Evolutionary conservation across 306 rosid species (phyloP).

Genomic region (Quercus ilex): DNA sequence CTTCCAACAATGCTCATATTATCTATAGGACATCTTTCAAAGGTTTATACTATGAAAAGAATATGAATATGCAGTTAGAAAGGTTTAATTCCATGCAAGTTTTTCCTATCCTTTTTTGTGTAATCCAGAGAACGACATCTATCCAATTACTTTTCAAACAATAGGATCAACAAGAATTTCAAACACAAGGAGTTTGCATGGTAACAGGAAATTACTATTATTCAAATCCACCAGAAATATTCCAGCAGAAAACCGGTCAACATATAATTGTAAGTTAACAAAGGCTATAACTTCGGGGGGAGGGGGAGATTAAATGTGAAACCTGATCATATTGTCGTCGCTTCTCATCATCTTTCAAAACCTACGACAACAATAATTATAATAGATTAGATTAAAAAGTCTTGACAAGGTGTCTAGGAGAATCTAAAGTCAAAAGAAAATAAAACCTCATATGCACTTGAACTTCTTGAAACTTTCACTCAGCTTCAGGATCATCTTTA

Average conservation of each 20-base stretch:
- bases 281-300: not conserved
- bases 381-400: not conserved
- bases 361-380: slow-evolving; percentile 37
- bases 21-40: not conserved
- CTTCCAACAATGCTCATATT: not conserved
- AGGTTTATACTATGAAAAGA: not conserved
- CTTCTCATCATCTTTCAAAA: slow-evolving; percentile 79
- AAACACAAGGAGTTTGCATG: not conserved
- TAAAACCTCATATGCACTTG: slow-evolving; percentile 83
- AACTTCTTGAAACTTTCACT: slow-evolving; percentile 95
- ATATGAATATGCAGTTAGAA: not conserved
- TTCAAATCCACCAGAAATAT: not conserved
- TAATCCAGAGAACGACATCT: not conserved
- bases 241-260: not conserved
- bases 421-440: not conserved
- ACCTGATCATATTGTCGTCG: slow-evolving; percentile 84
- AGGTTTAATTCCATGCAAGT: not conserved
- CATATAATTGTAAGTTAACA: not conserved
- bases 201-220: not conserved
- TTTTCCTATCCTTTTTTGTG: not conserved
- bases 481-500: slow-evolving; percentile 86
- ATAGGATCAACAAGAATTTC: not conserved
- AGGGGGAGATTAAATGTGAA: not conserved
- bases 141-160: not conserved
- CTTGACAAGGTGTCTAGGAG: not conserved